These are phyloP conservation scores for Amanita molliuscula DNA, from an alignment of 768 basidiomycete genomes.

Conservation along the genomic window DNA sequence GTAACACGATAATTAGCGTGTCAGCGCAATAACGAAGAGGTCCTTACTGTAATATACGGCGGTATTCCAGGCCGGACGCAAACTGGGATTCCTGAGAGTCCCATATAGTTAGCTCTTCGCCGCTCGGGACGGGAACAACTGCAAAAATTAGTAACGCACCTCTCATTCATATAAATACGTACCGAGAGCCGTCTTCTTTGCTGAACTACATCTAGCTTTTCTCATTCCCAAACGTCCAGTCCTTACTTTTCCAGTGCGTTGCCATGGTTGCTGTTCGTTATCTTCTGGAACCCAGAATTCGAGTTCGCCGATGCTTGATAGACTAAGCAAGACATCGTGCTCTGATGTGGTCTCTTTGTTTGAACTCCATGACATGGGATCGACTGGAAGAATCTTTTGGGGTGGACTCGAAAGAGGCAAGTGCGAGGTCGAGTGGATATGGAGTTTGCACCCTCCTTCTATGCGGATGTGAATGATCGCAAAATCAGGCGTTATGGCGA, in stretches of 20 bases:
- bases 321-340: conserved; percentile 71
- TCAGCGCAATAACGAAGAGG: neutral
- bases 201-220: conserved; percentile 78
- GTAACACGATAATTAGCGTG: neutral
- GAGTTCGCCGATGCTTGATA: conserved; percentile 69
- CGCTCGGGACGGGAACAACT: conserved; percentile 55
- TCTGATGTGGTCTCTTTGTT: conserved; percentile 29
- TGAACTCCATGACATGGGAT: conserved; percentile 79
- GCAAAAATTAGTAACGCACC: conserved; percentile 6
- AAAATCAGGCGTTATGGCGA: conserved; percentile 56
- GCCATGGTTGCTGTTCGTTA: conserved; percentile 33
- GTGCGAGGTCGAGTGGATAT: conserved; percentile 34
- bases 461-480: conserved; percentile 49
- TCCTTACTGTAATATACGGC: conserved; percentile 46
- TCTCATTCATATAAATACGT: conserved; percentile 15
- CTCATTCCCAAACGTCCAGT: conserved; percentile 58
- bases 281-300: conserved; percentile 73
- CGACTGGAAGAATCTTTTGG: conserved; percentile 62
- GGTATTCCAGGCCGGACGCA: conserved; percentile 79
- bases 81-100: conserved; percentile 94
- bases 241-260: conserved; percentile 61
- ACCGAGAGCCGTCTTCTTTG: conserved; percentile 89
- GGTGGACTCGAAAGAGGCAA: conserved; percentile 43
- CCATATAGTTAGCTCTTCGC: conserved; percentile 89
- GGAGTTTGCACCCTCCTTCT: conserved; percentile 26